These are phyloP conservation scores for Cladophialophora chaetospira DNA, from an alignment of 2,329 filamentous ascomycete genomes.

Conservation along the genomic window DNA sequence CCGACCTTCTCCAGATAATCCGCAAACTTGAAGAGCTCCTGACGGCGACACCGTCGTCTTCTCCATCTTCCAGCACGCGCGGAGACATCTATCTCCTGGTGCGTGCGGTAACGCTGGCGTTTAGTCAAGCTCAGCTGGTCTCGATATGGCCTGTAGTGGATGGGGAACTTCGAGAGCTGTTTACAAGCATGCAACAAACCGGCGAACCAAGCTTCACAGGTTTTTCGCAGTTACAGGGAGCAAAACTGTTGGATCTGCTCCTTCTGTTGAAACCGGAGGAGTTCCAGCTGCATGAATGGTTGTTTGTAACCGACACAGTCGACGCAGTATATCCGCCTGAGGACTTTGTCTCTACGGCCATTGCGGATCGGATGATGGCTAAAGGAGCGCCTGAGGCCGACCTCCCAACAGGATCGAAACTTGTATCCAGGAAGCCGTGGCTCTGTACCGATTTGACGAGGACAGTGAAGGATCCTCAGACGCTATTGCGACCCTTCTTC, in stretches of 20 bases:
- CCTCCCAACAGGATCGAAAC: constrained; percentile 20
- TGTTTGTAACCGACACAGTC: constrained; percentile 95
- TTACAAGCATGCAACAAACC: constrained; percentile 67
- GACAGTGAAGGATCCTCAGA: constrained; percentile 66
- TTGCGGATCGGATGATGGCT: constrained; percentile 62
- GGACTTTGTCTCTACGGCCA: constrained; percentile 68
- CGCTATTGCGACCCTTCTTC: constrained; percentile 84
- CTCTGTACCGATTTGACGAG: constrained; percentile 52
- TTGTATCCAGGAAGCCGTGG: constrained; percentile 43
- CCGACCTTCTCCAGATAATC: constrained; percentile 71
- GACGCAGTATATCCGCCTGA: constrained; percentile 86
- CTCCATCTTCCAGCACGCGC: constrained; percentile 84
- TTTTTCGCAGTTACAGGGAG: constrained; percentile 79
- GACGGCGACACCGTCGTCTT: constrained; percentile 79
- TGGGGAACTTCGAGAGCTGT: constrained; percentile 74
- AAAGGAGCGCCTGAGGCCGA: constrained; percentile 24
- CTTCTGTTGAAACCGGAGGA: constrained; percentile 86
- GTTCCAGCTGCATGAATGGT: constrained; percentile 97
- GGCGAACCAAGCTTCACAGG: constrained; percentile 77
- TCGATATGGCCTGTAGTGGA: constrained; percentile 90
- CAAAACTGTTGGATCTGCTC: constrained; percentile 89
- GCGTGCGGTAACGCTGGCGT: constrained; percentile 77
- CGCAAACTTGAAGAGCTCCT: constrained; percentile 88
- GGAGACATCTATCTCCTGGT: constrained; percentile 89
- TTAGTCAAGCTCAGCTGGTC: constrained; percentile 75